Evolutionary conservation across 306 rosid species (phyloP), one percentile per base, ranked within the genome.

Genomic region (Ceratonia siliqua): DNA sequence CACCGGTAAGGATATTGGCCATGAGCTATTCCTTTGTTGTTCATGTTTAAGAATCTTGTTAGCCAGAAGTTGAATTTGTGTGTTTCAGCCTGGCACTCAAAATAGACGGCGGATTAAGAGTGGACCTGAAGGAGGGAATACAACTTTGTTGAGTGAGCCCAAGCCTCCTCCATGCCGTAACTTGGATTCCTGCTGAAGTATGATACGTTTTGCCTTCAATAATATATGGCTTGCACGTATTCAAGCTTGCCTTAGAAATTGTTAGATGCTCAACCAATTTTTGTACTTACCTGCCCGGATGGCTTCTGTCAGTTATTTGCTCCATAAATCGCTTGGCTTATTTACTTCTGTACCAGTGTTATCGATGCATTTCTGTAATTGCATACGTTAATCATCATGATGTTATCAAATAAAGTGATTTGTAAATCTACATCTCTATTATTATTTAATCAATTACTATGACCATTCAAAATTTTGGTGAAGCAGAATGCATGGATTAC

Each of bases 81-180:
- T 74, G 54, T 85, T 78, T 25, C 84, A 95, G 99, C 92, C 17
- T 0, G 99, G 99, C 72, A 95, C 98, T 49, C 99, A 92, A 79
- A 95, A 95, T 71, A 91, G 97, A 5, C 59, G 38, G 9, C 90
- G 97, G 28, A 89, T 82, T n/a, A 89, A 0, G 78, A 2, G 93
- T 35, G 99, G 98, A 79, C 99, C 99, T 41, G 99, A 90, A 89
- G 99, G 99, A 63, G 99, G 99, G 78, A 95, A 95, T 48, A 90
- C 96, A 18, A 87, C 93, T 8, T 84, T 95, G 80, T 81, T 92
- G 17, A 10, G 93, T 28, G 90, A 89, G 52, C 98, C 99, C 2
- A 86, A 81, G 63, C 96, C 96, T 5, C 96, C 98, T 69, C 98
- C 96, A 7, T 92, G 98, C 90, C 93, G 99, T 11, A 96, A 95